phyloP scores from a whole-genome alignment of 805 yeast species.

The Zygoascus biomembranicola region DNA sequence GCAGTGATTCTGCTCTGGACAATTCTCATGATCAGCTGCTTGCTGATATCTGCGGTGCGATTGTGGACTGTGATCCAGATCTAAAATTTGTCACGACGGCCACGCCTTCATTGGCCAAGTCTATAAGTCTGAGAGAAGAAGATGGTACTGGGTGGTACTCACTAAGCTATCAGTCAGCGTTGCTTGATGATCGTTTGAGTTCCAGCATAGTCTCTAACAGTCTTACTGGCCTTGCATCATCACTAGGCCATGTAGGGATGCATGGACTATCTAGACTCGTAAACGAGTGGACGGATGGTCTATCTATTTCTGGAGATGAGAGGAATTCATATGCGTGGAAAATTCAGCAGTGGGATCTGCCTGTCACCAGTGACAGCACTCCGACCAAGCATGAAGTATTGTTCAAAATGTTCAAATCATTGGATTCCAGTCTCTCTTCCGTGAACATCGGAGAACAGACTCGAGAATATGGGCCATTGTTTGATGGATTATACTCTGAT shows the following conservation, averaged over 20 bases:
- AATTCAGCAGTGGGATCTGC: constrained; percentile 68
- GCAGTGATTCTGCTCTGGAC: not conserved
- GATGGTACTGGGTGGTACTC: constrained; percentile 35
- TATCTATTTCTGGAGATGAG: constrained; percentile 37
- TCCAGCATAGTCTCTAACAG: constrained; percentile 1
- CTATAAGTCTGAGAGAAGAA: constrained; percentile 18
- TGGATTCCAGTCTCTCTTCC: constrained; percentile 21
- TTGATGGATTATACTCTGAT: not conserved
- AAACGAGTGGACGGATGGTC: constrained; percentile 47
- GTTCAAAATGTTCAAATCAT: constrained; percentile 43
- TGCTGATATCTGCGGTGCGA: constrained; percentile 36
- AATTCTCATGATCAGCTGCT: not conserved
- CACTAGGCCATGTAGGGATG: constrained; percentile 46
- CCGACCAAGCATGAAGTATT: constrained; percentile 39
- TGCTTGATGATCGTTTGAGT: constrained; percentile 33
- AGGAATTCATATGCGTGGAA: constrained; percentile 61
- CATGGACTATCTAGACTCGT: constrained; percentile 48
- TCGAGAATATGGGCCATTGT: not conserved
- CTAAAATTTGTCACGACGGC: constrained; percentile 58
- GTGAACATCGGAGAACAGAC: not conserved
- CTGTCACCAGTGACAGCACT: constrained; percentile 24
- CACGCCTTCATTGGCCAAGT: constrained; percentile 38
- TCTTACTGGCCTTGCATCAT: constrained; percentile 24
- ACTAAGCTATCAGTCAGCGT: constrained; percentile 49
- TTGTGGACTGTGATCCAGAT: constrained; percentile 49